phyloP scores from a whole-genome alignment of 257 asterid genomes.

The Ophiorrhiza pumila region DNA sequence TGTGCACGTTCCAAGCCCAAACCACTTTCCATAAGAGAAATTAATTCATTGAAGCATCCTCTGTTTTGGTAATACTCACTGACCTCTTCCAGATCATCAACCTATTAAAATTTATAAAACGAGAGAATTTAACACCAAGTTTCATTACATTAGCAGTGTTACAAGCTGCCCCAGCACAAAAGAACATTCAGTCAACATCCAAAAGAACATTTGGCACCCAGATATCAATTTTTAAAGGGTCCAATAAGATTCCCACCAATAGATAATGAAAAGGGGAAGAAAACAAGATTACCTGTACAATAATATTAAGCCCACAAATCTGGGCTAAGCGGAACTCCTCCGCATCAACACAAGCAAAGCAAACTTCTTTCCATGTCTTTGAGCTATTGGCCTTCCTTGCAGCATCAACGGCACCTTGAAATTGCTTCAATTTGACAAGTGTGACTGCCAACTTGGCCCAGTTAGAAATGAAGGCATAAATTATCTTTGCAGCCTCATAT shows the following conservation, averaged over 20 bases:
- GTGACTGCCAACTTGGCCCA: slow-evolving; percentile 97
- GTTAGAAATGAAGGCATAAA: slow-evolving; percentile 87
- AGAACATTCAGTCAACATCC: background rate
- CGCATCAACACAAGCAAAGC: slow-evolving; percentile 99
- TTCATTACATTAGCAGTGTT: background rate
- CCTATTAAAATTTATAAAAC: slow-evolving; percentile 44
- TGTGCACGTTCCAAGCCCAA: slow-evolving; percentile 99
- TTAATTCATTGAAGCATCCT: slow-evolving; percentile 96
- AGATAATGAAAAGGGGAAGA: background rate
- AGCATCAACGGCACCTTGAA: slow-evolving; percentile 99
- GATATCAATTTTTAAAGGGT: background rate
- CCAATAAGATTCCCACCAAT: background rate
- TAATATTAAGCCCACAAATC: slow-evolving; percentile 97
- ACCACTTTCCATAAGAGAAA: slow-evolving; percentile 99
- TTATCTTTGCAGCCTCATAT: slow-evolving; percentile 96
- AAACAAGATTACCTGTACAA: slow-evolving; percentile 71
- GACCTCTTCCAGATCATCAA: slow-evolving; percentile 98
- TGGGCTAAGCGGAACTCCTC: slow-evolving; percentile 99
- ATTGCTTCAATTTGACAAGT: slow-evolving; percentile 83
- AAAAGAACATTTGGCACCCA: background rate
- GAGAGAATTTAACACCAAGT: background rate
- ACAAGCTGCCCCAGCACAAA: background rate
- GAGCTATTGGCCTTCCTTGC: slow-evolving; percentile 99
- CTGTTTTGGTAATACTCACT: slow-evolving; percentile 95
- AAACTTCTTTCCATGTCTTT: slow-evolving; percentile 97